phyloP scores from a whole-genome alignment of 208 protist species.

The Leishmania arabica region DNA sequence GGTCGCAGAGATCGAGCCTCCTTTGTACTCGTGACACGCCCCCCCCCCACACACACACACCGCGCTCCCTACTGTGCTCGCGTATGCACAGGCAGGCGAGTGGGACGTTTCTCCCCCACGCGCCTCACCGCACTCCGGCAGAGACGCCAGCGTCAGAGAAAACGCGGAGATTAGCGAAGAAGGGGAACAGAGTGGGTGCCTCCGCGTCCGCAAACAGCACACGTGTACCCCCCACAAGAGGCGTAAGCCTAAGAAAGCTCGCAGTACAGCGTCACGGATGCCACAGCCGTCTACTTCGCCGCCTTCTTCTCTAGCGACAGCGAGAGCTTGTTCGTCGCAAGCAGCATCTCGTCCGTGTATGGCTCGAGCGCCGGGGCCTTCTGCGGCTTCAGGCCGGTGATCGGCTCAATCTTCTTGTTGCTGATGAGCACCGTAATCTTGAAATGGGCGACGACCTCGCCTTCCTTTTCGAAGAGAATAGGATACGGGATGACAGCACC shows the following conservation, averaged over 20 bases:
- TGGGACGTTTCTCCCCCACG: not conserved
- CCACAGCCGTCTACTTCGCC: constrained; percentile 2
- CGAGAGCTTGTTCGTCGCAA: constrained; percentile 79
- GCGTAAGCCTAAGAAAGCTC: not conserved
- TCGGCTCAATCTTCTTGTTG: constrained; percentile 88
- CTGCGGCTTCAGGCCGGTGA: constrained; percentile 89
- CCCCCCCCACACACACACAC: not conserved
- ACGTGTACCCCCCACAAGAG: not conserved
- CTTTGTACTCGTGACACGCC: not conserved
- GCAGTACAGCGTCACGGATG: not conserved
- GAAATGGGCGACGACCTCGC: constrained; percentile 92
- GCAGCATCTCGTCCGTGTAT: constrained; percentile 88
- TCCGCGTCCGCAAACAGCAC: not conserved
- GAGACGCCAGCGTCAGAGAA: not conserved
- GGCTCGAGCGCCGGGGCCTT: constrained; percentile 73
- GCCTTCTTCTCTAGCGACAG: constrained; percentile 79
- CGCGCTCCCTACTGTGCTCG: too few relatives aligned
- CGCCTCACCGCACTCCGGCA: not conserved
- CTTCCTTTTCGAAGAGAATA: constrained; percentile 94
- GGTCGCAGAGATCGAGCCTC: constrained; percentile 7
- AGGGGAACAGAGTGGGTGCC: not conserved
- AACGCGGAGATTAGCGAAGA: not conserved
- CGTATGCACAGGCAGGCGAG: not conserved
- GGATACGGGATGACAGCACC: constrained; percentile 96
- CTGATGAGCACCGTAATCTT: constrained; percentile 92